phyloP scores from a whole-genome alignment of 176 grass and related monocot species.

The Pontederia paniculata region DNA sequence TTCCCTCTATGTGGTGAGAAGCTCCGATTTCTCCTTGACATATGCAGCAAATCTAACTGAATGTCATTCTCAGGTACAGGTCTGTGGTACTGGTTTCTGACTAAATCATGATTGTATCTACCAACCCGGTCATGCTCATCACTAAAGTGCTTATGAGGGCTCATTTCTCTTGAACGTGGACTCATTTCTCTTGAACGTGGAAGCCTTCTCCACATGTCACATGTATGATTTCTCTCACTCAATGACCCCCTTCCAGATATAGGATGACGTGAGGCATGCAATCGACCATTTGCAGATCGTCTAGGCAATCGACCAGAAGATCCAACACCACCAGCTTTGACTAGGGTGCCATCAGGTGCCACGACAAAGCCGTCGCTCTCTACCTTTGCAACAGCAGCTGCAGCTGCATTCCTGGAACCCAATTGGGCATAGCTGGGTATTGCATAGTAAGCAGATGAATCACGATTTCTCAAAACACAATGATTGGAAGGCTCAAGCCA shows the following conservation, averaged over 20 bases:
- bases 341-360: constrained; percentile 87
- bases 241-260: constrained; percentile 34
- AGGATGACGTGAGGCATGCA: constrained; percentile 26
- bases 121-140: constrained; percentile 21
- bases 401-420: constrained; percentile 84
- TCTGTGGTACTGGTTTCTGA: constrained; percentile 30
- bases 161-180: constrained; percentile 28
- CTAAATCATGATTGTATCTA: constrained; percentile 47
- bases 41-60: constrained; percentile 22
- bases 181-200: no score
- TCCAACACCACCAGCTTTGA: constrained; percentile 42
- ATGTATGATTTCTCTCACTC: constrained; percentile 29
- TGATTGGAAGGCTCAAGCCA: constrained; percentile 49
- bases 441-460: constrained; percentile 48
- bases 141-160: constrained; percentile 45
- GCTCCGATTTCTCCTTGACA: constrained; percentile 41
- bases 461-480: constrained; percentile 29
- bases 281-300: constrained; percentile 30
- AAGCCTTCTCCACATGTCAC: constrained; percentile 28
- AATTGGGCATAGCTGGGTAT: constrained; percentile 19
- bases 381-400: constrained; percentile 82
- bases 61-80: constrained; percentile 32
- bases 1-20: constrained; percentile 32
- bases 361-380: constrained; percentile 96
- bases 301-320: constrained; percentile 23